These are phyloP conservation scores for Aureobasidium sp. DNA, from an alignment of 2,329 filamentous ascomycete genomes.

Conservation along the genomic window DNA sequence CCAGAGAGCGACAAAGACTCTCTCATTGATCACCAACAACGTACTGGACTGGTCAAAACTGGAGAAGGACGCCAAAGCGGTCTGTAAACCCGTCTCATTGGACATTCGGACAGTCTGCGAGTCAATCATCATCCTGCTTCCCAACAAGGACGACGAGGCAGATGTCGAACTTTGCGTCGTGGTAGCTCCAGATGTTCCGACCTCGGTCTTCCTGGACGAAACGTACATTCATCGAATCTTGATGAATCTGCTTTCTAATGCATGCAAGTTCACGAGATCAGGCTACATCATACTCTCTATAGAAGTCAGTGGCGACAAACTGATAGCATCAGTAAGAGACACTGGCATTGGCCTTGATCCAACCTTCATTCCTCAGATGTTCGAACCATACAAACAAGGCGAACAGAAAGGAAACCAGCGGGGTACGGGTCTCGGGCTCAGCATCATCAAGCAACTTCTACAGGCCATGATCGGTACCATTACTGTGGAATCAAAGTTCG, in stretches of 20 bases:
- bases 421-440: constrained; percentile 76
- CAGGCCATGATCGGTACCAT: constrained; percentile 17
- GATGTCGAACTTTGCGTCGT: constrained; percentile 30
- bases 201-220: constrained; percentile 30
- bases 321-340: constrained; percentile 54
- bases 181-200: constrained; percentile 28
- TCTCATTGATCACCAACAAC: constrained; percentile 33
- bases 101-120: constrained; percentile 30
- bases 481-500: constrained; percentile 10
- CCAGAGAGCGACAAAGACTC: constrained; percentile 30
- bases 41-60: constrained; percentile 33
- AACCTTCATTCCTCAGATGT: constrained; percentile 68
- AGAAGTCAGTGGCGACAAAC: constrained; percentile 1
- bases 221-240: constrained; percentile 31
- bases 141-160: constrained; percentile 29
- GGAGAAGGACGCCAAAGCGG: constrained; percentile 27
- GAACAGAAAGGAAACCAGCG: constrained; percentile 43
- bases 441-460: constrained; percentile 45
- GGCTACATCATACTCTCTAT: constrained; percentile 59
- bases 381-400: constrained; percentile 80
- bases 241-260: constrained; percentile 33
- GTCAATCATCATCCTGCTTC: constrained; percentile 29
- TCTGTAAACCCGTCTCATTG: constrained; percentile 27
- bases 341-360: constrained; percentile 73
- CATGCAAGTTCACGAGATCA: constrained; percentile 28